Percentiles rank a stretch among this genome's conserved stretches.
Evolutionary conservation across 345 rosid species (phyloP).

Genomic region (Eutrema japonicum): DNA sequence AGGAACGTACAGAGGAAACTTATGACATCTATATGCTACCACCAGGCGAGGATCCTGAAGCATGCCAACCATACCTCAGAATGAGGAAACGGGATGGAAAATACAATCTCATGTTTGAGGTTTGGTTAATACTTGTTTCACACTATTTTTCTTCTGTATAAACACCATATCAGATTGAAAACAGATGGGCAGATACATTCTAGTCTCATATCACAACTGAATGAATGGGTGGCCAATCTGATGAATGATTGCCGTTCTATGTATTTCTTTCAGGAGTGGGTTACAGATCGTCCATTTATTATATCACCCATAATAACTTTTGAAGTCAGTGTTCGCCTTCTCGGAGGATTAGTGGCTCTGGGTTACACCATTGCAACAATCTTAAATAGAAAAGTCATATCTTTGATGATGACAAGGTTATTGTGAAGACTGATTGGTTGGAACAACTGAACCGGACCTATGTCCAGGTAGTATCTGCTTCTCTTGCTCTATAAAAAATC

Average conservation of each 20-base stretch:
- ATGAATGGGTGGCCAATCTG: background rate
- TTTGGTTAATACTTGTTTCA: slow-evolving; percentile 45
- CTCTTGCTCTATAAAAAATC: too few relatives aligned
- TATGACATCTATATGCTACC: slow-evolving; percentile 98
- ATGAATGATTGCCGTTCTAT: slow-evolving; percentile 16
- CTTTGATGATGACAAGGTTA: slow-evolving; percentile 71
- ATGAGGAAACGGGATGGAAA: slow-evolving; percentile 99
- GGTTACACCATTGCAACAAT: slow-evolving; percentile 96
- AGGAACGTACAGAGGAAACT: slow-evolving; percentile 86
- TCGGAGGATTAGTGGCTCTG: slow-evolving; percentile 97
- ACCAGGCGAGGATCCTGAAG: slow-evolving; percentile 99
- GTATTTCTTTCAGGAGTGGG: slow-evolving; percentile 85
- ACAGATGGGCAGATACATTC: slow-evolving; percentile 6
- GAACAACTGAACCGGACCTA: too few relatives aligned
- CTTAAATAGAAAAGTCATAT: slow-evolving; percentile 93
- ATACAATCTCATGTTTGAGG: slow-evolving; percentile 99
- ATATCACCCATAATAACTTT: slow-evolving; percentile 98
- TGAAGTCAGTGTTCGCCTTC: slow-evolving; percentile 92
- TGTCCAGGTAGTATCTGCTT: too few relatives aligned
- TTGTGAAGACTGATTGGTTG: slow-evolving; percentile 92
- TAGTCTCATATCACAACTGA: slow-evolving; percentile 2
- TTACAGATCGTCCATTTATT: slow-evolving; percentile 92
- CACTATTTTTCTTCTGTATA: slow-evolving; percentile 19
- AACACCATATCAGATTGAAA: slow-evolving; percentile 14
- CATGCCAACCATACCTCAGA: slow-evolving; percentile 96